Evolutionary conservation across 116 monocot genomes (phyloP), one percentile per base, ranked within the genome.

Genomic region (Iris pallida): DNA sequence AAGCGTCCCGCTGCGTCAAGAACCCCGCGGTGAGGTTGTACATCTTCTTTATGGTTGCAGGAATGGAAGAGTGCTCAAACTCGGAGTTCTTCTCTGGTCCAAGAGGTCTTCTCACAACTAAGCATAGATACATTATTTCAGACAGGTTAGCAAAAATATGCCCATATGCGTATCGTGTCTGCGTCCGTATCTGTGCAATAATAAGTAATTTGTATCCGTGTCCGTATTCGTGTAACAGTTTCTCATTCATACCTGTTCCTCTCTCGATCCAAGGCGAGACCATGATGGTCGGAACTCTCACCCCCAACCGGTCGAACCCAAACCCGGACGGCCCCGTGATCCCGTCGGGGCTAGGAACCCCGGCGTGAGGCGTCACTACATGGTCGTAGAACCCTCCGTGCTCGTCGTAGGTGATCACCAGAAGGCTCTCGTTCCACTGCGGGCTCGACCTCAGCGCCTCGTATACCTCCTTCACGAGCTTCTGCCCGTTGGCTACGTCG

Each of bases 341-440:
- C 0, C 82, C 94, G 61, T 94, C 94, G 3, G 94, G 90, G 58
- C 58, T 90, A 0, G 94, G 94, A 6, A 94, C 82, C 16, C 85
- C 94, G 7, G 8, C 14, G 17, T 61, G 76, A 8, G 94, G 94
- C 0, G 94, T 87, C 2, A 65, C 57, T 4, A 94, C 94, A 58
- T 94, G 94, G 42, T 94, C 94, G 19, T 78, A 94, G 76, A 94
- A 90, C 0, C 90, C 94, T 2, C 90, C 90, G 55, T 90, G 94
- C 81, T 94, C 94, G 44, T 94, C 94, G 48, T 94, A 94, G 8
- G 87, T 90, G 49, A 94, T 54, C 12, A 94, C 40, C 47, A 94
- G 43, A 30, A 90, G 64, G 30, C 60, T 87, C 71, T 85, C 69
- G 13, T 90, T 90, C 94, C 94, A 94, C 74, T 90, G 90, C 7